These are phyloP conservation scores for Phytopythium vexans DNA, from an alignment of 352 stramenopile genomes.

Conservation along the genomic window DNA sequence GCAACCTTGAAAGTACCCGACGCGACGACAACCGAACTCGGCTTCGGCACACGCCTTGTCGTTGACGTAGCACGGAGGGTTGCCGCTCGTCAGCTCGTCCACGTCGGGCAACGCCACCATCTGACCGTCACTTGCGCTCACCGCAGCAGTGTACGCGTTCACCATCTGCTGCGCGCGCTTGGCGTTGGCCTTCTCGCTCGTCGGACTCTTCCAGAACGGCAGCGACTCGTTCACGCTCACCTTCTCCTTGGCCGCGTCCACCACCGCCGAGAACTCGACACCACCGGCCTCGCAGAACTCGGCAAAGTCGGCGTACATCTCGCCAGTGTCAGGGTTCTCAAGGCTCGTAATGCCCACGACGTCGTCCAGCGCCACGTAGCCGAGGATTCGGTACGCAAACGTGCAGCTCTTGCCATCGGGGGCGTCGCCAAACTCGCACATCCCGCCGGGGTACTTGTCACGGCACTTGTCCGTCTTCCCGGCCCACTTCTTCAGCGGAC, in stretches of 20 bases:
- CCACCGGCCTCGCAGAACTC: conserved; percentile 60
- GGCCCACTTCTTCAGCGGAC: conserved; percentile 24
- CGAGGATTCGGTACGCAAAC: conserved; percentile 70
- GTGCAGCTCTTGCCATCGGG: conserved; percentile 64
- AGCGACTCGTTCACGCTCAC: conserved; percentile 21
- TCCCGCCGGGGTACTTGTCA: conserved; percentile 24
- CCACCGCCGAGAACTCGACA: conserved; percentile 57
- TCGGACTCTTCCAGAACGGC: conserved; percentile 61
- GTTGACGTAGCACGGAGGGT: conserved; percentile 69
- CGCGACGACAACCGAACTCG: conserved; percentile 53
- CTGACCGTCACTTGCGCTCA: conserved; percentile 21
- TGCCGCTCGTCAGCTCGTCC: conserved; percentile 30
- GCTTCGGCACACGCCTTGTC: conserved; percentile 44
- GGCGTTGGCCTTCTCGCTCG: conserved; percentile 40
- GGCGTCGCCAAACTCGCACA: conserved; percentile 42
- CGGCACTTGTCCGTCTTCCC: conserved; percentile 49
- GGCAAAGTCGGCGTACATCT: conserved; percentile 55
- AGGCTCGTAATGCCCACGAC: conserved; percentile 72
- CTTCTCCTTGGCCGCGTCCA: conserved; percentile 12
- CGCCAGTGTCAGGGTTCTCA: conserved; percentile 23
- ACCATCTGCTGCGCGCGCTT: conserved; percentile 39
- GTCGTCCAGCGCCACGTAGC: conserved; percentile 70
- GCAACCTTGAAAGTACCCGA: conserved; percentile 58
- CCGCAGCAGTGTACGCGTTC: conserved; percentile 33
- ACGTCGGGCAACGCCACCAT: conserved; percentile 51